Evolutionary conservation across 75 land plant species (phyloP).

Genomic region (Sequoia sempervirens): DNA sequence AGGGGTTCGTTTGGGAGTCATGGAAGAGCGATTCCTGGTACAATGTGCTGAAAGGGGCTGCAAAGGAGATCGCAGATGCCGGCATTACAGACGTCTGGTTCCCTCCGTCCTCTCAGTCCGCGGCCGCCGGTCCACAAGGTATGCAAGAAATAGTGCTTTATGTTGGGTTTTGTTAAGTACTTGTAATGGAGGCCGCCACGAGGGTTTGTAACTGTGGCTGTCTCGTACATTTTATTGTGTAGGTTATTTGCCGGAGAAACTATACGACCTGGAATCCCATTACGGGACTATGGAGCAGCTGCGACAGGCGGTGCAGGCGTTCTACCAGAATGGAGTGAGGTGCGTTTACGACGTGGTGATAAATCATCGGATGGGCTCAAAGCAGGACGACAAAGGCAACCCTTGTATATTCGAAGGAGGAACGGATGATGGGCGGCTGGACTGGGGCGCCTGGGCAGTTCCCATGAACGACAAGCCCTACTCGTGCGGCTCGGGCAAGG

Average conservation of each 20-base stretch:
- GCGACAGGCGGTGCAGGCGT: slow-evolving; percentile 15
- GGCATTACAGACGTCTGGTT: slow-evolving; percentile 82
- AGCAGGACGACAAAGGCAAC: slow-evolving; percentile 21
- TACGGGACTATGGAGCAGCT: slow-evolving; percentile 24
- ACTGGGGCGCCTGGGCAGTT: slow-evolving; percentile 42
- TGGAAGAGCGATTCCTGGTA: slow-evolving; percentile 58
- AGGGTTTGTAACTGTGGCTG: too few species aligned
- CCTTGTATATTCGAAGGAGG: slow-evolving; percentile 39
- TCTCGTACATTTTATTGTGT: background rate
- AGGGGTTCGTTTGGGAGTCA: slow-evolving; percentile 85
- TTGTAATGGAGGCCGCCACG: too few species aligned
- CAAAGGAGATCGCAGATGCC: slow-evolving; percentile 43
- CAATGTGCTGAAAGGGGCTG: slow-evolving; percentile 28
- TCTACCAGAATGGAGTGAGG: slow-evolving; percentile 23
- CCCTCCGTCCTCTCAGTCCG: slow-evolving; percentile 70
- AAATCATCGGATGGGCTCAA: slow-evolving; percentile 27
- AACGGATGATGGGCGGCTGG: slow-evolving; percentile 21
- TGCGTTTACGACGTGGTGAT: slow-evolving; percentile 31
- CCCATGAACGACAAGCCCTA: slow-evolving; percentile 17
- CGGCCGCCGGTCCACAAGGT: slow-evolving; percentile 45
- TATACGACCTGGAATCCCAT: slow-evolving; percentile 24
- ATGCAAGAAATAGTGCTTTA: background rate
- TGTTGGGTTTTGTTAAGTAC: too few species aligned
- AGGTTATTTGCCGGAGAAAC: slow-evolving; percentile 32
- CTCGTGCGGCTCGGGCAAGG: slow-evolving; percentile 12